Evolutionary conservation across 2,329 filamentous ascomycete species (phyloP), one percentile per base, ranked within the genome.

Genomic region (Aspergillus versicolor): DNA sequence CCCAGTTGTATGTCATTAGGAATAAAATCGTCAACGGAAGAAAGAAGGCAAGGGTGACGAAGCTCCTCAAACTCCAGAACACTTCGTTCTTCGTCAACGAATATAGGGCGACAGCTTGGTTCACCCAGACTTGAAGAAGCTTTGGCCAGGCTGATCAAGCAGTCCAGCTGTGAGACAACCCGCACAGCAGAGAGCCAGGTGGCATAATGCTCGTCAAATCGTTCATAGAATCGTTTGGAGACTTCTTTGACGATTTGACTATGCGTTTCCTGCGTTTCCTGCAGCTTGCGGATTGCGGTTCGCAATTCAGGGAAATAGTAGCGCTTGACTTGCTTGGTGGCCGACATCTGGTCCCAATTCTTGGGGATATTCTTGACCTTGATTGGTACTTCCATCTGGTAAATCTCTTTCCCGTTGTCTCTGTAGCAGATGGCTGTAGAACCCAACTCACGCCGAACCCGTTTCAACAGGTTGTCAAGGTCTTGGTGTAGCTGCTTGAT

Each of bases 361-460:
- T 89, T 89, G 0, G 94, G 94, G 2, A 99, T 77, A 57, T 76
- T 86, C 73, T 95, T 96, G 68, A 90, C 79, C 73, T 94, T 96
- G 67, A 84, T 79, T 0, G 94, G 93, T 0, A 91, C 88, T 72
- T 99, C 94, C 11, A 99, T 82, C 75, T 99, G 93, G 75, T 96
- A 97, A 52, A 99, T 91, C 69, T 99, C 94, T 72, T 99, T 99
- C 60, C 94, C 94, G 7, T 95, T 89, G 69, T 97, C 91, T 27
- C 86, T 86, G 66, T 87, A 94, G 69, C 87, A 87, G 60, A 93
- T 82, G 0, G 83, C 82, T 63, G 83, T 89, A 57, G 88, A 91
- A 59, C 88, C 90, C 4, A 97, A 79, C 43, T 92, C 84, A 34
- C 84, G 82, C 60, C 90, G 88, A 63, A 88, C 88, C 65, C 85